phyloP scores from a whole-genome alignment of 2,329 filamentous ascomycete genomes.

The Chaetothyriales sp. region DNA sequence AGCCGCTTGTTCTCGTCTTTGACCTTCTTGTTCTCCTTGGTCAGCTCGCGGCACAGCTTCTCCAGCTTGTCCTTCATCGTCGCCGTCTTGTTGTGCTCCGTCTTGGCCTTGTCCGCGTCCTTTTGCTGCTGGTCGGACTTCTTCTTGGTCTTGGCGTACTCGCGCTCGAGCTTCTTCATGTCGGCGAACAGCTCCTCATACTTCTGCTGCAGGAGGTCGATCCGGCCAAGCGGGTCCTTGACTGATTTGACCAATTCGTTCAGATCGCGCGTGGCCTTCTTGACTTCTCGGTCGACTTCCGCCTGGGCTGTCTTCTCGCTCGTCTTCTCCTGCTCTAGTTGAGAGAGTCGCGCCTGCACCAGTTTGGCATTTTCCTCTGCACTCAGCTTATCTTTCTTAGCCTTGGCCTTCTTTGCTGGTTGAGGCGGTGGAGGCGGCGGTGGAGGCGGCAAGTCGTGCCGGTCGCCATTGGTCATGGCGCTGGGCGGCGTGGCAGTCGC shows the following conservation, averaged over 20 bases:
- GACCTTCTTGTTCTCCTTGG: slow-evolving; percentile 94
- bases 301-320: slow-evolving; percentile 90
- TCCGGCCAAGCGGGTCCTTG: slow-evolving; percentile 80
- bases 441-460: slow-evolving; percentile 25
- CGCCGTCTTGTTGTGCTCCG: slow-evolving; percentile 77
- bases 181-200: slow-evolving; percentile 83
- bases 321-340: slow-evolving; percentile 82
- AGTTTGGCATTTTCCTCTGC: slow-evolving; percentile 82
- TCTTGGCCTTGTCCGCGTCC: slow-evolving; percentile 79
- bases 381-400: slow-evolving; percentile 73
- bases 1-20: slow-evolving; percentile 95
- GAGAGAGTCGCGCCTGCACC: slow-evolving; percentile 82
- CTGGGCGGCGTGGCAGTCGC: slow-evolving; percentile 23
- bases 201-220: slow-evolving; percentile 77
- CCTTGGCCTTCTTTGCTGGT: slow-evolving; percentile 48
- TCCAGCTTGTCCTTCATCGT: slow-evolving; percentile 92
- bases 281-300: slow-evolving; percentile 91
- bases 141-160: slow-evolving; percentile 92
- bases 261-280: slow-evolving; percentile 82
- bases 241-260: slow-evolving; percentile 71
- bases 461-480: slow-evolving; percentile 29
- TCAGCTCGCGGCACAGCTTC: slow-evolving; percentile 85
- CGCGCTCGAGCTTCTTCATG: slow-evolving; percentile 89
- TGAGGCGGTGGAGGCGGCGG: slow-evolving; percentile 20
- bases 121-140: slow-evolving; percentile 88